phyloP scores from a whole-genome alignment of 2,329 filamentous ascomycete genomes.

The Exophiala bonariae region DNA sequence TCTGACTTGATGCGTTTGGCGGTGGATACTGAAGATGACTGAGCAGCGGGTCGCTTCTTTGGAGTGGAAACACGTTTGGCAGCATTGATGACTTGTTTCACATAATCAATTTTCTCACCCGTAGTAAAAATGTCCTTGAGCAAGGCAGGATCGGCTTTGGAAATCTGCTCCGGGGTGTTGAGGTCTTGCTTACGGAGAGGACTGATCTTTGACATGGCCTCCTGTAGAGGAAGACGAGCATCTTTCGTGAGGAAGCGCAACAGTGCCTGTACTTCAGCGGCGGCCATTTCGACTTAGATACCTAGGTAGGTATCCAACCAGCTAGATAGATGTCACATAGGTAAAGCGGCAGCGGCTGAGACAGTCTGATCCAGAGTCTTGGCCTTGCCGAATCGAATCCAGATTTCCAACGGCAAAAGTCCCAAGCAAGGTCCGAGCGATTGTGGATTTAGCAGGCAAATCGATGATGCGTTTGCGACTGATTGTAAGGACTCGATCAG shows the following conservation, averaged over 20 bases:
- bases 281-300: slow-evolving; percentile 13
- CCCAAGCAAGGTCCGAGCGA: too few relatives aligned
- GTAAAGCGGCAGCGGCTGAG: too few relatives aligned
- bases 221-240: slow-evolving; percentile 55
- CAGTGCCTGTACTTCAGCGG: slow-evolving; percentile 45
- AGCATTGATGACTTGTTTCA: slow-evolving; percentile 58
- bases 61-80: slow-evolving; percentile 51
- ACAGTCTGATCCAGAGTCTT: too few relatives aligned
- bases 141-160: slow-evolving; percentile 46
- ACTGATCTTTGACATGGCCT: slow-evolving; percentile 56
- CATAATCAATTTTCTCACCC: slow-evolving; percentile 50
- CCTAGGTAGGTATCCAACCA: neutral
- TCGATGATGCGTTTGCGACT: too few relatives aligned
- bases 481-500: too few relatives aligned
- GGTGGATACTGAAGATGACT: slow-evolving; percentile 28
- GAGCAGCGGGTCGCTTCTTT: slow-evolving; percentile 54
- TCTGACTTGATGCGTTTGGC: slow-evolving; percentile 14
- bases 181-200: slow-evolving; percentile 53
- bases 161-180: slow-evolving; percentile 42
- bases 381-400: too few relatives aligned
- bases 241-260: slow-evolving; percentile 61
- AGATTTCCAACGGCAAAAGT: too few relatives aligned
- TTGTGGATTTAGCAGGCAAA: too few relatives aligned
- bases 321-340: too few relatives aligned
- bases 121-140: slow-evolving; percentile 46